Evolutionary conservation across 257 asterid species (phyloP).

Genomic region (Primulina eburnea): DNA sequence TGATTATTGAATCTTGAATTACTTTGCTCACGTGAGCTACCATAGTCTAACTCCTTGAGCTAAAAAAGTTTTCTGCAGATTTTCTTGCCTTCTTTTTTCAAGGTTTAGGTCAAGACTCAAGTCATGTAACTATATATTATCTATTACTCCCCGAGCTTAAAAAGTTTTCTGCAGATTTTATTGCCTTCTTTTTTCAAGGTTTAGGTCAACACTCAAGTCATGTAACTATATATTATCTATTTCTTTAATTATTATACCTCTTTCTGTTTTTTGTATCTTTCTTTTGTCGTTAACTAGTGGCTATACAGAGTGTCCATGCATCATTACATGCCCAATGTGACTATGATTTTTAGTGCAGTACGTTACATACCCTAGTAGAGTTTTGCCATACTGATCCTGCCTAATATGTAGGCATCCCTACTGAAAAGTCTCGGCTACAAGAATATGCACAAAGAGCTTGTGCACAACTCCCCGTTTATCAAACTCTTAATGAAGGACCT

Average conservation of each 20-base stretch:
- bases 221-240: too few species aligned
- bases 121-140: too few species aligned
- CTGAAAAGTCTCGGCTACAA: conserved; percentile 29
- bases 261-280: neutral
- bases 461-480: conserved; percentile 26
- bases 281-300: too few species aligned
- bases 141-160: neutral
- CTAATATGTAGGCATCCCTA: neutral
- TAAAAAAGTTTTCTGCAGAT: too few species aligned
- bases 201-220: neutral
- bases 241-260: neutral
- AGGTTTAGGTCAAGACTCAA: neutral
- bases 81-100: neutral
- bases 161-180: too few species aligned
- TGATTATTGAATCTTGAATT: too few species aligned
- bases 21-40: neutral
- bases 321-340: too few species aligned
- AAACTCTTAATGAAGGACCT: conserved; percentile 22
- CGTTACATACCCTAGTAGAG: neutral
- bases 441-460: conserved; percentile 24
- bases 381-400: neutral
- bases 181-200: neutral
- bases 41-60: neutral
- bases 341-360: neutral
- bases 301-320: neutral